These are phyloP conservation scores for Taphrina confusa DNA, from an alignment of 1,139 yeast species.

Conservation along the genomic window DNA sequence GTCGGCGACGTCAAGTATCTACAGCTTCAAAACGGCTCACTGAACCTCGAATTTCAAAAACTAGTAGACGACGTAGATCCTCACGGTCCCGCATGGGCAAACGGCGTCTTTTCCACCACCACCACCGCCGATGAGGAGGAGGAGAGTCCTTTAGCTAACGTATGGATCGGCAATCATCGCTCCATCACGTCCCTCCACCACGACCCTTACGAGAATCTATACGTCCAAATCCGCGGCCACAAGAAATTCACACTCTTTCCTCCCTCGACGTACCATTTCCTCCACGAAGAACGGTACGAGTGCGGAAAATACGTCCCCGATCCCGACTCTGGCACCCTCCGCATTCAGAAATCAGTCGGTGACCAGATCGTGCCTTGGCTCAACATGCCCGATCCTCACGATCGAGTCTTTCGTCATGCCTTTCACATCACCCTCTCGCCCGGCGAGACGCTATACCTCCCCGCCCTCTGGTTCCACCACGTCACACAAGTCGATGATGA, in stretches of 20 bases:
- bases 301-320: conserved; percentile 9
- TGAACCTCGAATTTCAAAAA: conserved; percentile 45
- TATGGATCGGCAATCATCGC: conserved; percentile 48
- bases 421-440: conserved; percentile 45
- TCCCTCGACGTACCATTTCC: conserved; percentile 42
- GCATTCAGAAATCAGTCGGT: background rate
- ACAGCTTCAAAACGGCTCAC: conserved; percentile 44
- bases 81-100: conserved; percentile 43
- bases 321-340: background rate
- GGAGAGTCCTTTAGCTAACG: conserved; percentile 46
- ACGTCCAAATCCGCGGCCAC: conserved; percentile 46
- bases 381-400: conserved; percentile 12
- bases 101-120: conserved; percentile 40
- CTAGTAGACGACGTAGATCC: conserved; percentile 42
- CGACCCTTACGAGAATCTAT: conserved; percentile 49
- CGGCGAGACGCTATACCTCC: conserved; percentile 49
- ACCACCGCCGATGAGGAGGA: too few relatives aligned
- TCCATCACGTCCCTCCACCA: conserved; percentile 49
- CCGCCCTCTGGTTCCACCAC: conserved; percentile 51
- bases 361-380: conserved; percentile 12
- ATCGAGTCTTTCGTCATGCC: background rate
- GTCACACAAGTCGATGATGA: conserved; percentile 43
- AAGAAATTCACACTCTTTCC: conserved; percentile 48
- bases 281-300: conserved; percentile 31
- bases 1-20: conserved; percentile 44